These are phyloP conservation scores for Erodium texanum DNA, from an alignment of 441 rosid genomes.

Conservation along the genomic window DNA sequence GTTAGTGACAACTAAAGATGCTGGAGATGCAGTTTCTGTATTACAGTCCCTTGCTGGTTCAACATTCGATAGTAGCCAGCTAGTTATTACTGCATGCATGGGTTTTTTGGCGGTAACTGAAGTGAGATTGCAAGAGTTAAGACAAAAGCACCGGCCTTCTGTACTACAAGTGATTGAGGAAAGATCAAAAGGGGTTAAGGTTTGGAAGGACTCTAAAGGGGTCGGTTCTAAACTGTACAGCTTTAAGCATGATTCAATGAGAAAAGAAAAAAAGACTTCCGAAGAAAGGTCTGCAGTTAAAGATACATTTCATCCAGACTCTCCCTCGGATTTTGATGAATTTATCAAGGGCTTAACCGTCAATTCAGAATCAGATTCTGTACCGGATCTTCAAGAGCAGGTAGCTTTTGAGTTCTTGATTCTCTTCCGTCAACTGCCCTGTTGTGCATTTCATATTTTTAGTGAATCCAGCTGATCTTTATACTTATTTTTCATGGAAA, in stretches of 20 bases:
- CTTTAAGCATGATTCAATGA: conserved; percentile 41
- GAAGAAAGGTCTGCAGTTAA: conserved; percentile 21
- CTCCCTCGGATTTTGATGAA: conserved; percentile 31
- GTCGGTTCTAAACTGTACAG: conserved; percentile 52
- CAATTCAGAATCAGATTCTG: conserved; percentile 33
- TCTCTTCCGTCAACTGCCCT: too few relatives aligned
- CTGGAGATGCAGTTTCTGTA: conserved; percentile 61
- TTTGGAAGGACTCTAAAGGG: conserved; percentile 47
- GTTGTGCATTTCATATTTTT: too few relatives aligned
- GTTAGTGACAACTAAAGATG: conserved; percentile 54
- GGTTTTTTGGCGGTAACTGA: conserved; percentile 55
- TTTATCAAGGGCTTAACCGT: conserved; percentile 22
- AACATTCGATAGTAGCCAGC: conserved; percentile 73
- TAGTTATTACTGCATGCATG: conserved; percentile 63
- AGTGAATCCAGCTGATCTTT: too few relatives aligned
- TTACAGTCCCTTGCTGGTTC: conserved; percentile 61
- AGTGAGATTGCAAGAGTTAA: conserved; percentile 44
- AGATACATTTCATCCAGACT: conserved; percentile 23
- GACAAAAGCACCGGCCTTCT: conserved; percentile 48
- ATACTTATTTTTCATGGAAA: too few relatives aligned
- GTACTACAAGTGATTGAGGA: conserved; percentile 40
- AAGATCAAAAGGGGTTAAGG: conserved; percentile 37
- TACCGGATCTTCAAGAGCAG: conserved; percentile 66
- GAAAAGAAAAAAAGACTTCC: conserved; percentile 25
- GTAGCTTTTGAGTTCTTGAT: conserved; percentile 20